phyloP scores from a whole-genome alignment of 352 stramenopile species.

The Phytophthora gonapodyides region DNA sequence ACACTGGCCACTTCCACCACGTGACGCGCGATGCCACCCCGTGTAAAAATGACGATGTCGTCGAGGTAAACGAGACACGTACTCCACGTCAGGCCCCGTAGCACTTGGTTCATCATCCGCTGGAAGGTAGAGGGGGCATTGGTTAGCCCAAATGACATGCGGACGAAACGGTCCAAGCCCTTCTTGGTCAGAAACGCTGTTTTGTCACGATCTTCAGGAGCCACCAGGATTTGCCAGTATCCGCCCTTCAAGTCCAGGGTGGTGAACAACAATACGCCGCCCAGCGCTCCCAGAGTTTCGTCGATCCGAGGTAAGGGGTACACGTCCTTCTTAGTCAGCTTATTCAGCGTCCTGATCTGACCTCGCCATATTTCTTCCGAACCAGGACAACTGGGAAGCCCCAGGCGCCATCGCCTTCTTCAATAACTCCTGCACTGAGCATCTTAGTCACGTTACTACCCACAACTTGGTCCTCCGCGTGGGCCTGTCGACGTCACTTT shows the following conservation, averaged over 20 bases:
- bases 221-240: constrained; percentile 3
- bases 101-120: constrained; percentile 28
- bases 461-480: constrained; percentile 14
- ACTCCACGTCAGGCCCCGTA: constrained; percentile 21
- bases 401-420: constrained; percentile 20
- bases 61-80: constrained; percentile 35
- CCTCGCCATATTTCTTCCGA: constrained; percentile 25
- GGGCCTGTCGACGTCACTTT: constrained; percentile 5
- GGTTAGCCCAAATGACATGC: constrained; percentile 25
- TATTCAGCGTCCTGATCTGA: constrained; percentile 25
- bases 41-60: constrained; percentile 28
- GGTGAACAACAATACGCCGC: not conserved
- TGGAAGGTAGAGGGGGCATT: constrained; percentile 34
- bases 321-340: constrained; percentile 17
- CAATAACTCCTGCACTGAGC: constrained; percentile 10
- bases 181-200: not conserved
- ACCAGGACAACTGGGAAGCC: constrained; percentile 24
- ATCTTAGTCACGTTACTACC: constrained; percentile 18
- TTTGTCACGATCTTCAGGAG: not conserved
- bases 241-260: not conserved
- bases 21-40: too few species aligned
- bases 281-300: constrained; percentile 3
- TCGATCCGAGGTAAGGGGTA: constrained; percentile 12
- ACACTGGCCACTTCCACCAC: constrained; percentile 22
- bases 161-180: constrained; percentile 16